Conservation (phyloP, 768 basidiomycete species). For the Rhodosporidiobolus sp. region DNA sequence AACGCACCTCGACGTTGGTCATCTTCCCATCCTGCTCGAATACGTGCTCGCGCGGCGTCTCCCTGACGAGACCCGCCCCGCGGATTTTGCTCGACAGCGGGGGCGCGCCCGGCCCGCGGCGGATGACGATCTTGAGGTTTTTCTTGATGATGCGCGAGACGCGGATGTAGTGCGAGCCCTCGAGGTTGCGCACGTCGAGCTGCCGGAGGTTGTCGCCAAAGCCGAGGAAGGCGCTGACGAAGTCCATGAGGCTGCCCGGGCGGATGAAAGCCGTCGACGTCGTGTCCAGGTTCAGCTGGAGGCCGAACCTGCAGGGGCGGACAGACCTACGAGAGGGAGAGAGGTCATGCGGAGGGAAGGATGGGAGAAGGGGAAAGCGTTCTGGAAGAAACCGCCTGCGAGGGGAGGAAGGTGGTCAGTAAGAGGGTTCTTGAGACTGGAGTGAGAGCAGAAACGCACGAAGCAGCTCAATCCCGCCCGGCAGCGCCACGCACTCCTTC, state of each 20-base stretch:
- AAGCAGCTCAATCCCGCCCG: neutral
- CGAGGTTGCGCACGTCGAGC: neutral
- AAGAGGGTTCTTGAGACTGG: neutral
- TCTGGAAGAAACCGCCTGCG: slow-evolving; percentile 11
- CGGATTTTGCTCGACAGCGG: neutral
- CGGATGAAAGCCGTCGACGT: slow-evolving; percentile 17
- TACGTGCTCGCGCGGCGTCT: neutral
- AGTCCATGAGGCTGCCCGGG: neutral
- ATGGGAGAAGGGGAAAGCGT: neutral
- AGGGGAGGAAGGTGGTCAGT: neutral
- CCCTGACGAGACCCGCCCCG: neutral
- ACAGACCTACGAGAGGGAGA: neutral
- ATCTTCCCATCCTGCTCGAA: neutral
- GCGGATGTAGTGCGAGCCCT: neutral
- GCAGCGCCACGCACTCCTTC: neutral
- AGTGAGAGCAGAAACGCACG: neutral
- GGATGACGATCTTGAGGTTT: neutral
- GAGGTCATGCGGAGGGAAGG: neutral
- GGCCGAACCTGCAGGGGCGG: neutral
- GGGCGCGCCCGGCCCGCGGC: neutral
- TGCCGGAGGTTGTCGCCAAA: neutral
- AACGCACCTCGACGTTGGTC: slow-evolving; percentile 9
- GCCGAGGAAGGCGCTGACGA: neutral
- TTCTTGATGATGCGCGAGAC: slow-evolving; percentile 3
- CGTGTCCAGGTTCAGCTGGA: slow-evolving; percentile 28